Evolutionary conservation across 2,329 filamentous ascomycete genomes (phyloP), one percentile per base, ranked within the genome.

Genomic region (Claviceps capensis): DNA sequence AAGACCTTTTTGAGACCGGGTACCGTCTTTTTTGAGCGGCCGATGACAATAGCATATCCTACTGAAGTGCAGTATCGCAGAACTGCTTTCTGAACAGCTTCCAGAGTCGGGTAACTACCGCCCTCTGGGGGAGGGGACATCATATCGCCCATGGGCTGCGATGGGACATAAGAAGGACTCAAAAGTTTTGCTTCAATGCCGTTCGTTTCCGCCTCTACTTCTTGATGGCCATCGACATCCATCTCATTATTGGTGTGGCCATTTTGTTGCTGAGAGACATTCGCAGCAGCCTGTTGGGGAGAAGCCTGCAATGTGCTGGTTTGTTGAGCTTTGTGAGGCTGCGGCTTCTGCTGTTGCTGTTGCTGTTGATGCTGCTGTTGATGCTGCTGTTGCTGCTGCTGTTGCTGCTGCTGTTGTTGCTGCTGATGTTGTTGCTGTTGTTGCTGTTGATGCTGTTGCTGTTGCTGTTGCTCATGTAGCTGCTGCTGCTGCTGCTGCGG

Each of bases 11-110:
- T 84, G 55, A 84, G 60, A 1, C 81, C 81, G 6, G 80, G 77
- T 1, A 83, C 80, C 1, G 79, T 82, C 68, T 83, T 83, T 63
- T 84, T 84, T 0, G 81, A 83, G 38, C 81, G 72, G 2, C 81
- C 81, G 62, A 84, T 84, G 54, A 84, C 81, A 49, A 83, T 81
- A 7, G 81, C 81, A 62, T 83, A 84, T 47, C 81, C 81, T 44
- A 83, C 80, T 16, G 79, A 81, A 0, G 80, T 81, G 60, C 80
- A 83, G 60, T 83, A 83, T n/a, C 73, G 69, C 53, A 83, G 67
- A 17, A 83, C 80, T 34, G 77, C 77, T 61, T 81, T 78, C 60
- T 83, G 81, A 8, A 84, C 76, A 7, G 79, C 78, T 55, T 84
- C 81, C 26, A 84, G 69, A 2, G 79, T 83, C 2, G 79, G 74